Conservation (phyloP, 148 eudicot species). For the Rhododendron simsii region DNA sequence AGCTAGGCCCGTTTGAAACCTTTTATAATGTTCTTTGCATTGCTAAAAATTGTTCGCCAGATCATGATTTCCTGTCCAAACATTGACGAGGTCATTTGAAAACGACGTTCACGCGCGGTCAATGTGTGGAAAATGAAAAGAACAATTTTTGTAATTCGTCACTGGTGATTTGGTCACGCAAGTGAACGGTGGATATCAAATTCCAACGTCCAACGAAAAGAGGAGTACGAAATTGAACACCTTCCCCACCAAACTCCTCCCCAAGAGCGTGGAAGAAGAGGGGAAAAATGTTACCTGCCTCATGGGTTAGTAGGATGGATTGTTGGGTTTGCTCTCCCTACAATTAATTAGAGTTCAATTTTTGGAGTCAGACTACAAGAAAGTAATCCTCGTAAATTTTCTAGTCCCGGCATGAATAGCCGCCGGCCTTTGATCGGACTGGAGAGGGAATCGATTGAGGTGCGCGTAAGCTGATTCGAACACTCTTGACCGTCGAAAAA, state of each 20-base stretch:
- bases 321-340: too few species aligned
- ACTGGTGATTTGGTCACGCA: not conserved
- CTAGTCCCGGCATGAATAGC: too few species aligned
- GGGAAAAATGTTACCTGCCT: not conserved
- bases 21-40: too few species aligned
- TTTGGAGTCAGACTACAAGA: too few species aligned
- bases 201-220: not conserved
- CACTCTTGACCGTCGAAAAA: too few species aligned
- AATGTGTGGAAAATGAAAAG: not conserved
- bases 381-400: too few species aligned
- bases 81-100: not conserved
- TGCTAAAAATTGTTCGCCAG: not conserved
- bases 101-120: not conserved
- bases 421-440: too few species aligned
- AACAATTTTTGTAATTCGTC: not conserved
- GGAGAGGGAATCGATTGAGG: too few species aligned
- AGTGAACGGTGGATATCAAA: not conserved
- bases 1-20: too few species aligned
- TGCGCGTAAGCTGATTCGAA: rapidly evolving
- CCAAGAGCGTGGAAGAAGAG: not conserved
- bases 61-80: not conserved
- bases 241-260: not conserved
- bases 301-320: too few species aligned
- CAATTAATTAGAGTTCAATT: too few species aligned
- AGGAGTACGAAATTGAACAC: not conserved